Evolutionary conservation across 805 yeast genomes (phyloP).

Genomic region (Yarrowia sp.): DNA sequence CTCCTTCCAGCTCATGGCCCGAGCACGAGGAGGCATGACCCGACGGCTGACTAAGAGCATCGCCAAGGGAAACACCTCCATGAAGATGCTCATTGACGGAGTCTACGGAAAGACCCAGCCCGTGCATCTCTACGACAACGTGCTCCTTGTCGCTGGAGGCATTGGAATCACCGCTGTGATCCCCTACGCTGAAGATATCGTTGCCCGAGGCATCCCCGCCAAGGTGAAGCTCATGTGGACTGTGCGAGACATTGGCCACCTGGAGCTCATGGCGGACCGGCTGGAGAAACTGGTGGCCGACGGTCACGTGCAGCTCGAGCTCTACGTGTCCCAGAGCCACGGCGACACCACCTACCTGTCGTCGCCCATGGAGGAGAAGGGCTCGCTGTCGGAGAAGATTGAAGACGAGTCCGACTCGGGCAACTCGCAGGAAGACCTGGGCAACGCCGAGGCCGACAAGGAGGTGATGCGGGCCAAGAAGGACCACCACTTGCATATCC

Average conservation of each 20-base stretch:
- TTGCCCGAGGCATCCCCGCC: constrained; percentile 38
- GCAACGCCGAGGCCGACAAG: constrained; percentile 22
- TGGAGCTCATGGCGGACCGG: constrained; percentile 42
- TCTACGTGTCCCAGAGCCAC: constrained; percentile 34
- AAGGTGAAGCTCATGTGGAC: constrained; percentile 48
- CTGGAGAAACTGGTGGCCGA: constrained; percentile 48
- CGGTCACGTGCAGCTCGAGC: constrained; percentile 41
- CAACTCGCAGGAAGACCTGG: constrained; percentile 3
- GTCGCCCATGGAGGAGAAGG: constrained; percentile 14
- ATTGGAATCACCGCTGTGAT: constrained; percentile 67
- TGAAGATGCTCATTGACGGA: constrained; percentile 63
- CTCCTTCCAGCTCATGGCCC: constrained; percentile 58
- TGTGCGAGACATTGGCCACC: constrained; percentile 42
- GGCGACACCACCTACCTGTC: constrained; percentile 18
- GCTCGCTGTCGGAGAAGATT: constrained; percentile 3
- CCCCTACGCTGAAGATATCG: constrained; percentile 54
- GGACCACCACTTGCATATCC: constrained; percentile 18
- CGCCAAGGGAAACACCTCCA: constrained; percentile 47
- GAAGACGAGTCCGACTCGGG: constrained; percentile 10
- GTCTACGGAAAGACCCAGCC: constrained; percentile 63
- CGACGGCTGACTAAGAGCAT: constrained; percentile 50
- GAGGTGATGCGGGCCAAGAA: constrained; percentile 16
- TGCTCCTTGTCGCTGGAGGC: constrained; percentile 67
- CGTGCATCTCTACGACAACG: constrained; percentile 56
- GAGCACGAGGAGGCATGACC: constrained; percentile 64